Evolutionary conservation across 371 early-diverging fungal genomes (phyloP).

Genomic region (Rhizopus microsporus): DNA sequence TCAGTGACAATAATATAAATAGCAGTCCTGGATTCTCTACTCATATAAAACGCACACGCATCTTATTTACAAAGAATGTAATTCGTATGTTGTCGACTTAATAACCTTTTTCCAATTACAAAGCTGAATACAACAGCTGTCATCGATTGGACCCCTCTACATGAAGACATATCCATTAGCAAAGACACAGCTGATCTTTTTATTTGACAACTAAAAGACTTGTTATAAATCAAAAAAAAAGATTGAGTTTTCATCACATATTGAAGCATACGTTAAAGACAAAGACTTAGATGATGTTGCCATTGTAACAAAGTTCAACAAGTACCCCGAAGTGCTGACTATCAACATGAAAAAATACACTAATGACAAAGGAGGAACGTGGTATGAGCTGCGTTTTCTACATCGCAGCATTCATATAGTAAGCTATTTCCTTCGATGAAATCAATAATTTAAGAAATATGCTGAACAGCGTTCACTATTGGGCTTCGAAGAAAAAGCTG

Average conservation of each 20-base stretch:
- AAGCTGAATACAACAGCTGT: neutral
- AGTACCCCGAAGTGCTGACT: neutral
- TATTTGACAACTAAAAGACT: neutral
- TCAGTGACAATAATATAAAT: too few species aligned
- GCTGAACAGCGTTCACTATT: neutral
- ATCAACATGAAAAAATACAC: neutral
- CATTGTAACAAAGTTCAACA: neutral
- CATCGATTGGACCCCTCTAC: conserved; percentile 1
- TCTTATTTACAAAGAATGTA: too few species aligned
- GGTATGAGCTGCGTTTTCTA: conserved; percentile 5
- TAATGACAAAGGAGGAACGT: neutral
- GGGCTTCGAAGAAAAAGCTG: too few species aligned
- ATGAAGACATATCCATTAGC: neutral
- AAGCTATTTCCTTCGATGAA: neutral
- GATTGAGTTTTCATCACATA: conserved; percentile 4
- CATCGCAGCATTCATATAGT: neutral
- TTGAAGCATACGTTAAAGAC: conserved; percentile 3
- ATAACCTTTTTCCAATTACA: too few species aligned
- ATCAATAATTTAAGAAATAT: neutral
- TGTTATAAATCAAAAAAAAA: conserved; percentile 3
- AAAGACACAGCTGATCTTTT: neutral
- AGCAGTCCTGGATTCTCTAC: too few species aligned
- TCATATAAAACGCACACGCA: too few species aligned
- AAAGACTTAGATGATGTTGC: conserved; percentile 1
- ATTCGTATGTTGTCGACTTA: too few species aligned